These are phyloP conservation scores for Saccharomyces eubayanus DNA, from an alignment of 805 yeast species.

Conservation along the genomic window DNA sequence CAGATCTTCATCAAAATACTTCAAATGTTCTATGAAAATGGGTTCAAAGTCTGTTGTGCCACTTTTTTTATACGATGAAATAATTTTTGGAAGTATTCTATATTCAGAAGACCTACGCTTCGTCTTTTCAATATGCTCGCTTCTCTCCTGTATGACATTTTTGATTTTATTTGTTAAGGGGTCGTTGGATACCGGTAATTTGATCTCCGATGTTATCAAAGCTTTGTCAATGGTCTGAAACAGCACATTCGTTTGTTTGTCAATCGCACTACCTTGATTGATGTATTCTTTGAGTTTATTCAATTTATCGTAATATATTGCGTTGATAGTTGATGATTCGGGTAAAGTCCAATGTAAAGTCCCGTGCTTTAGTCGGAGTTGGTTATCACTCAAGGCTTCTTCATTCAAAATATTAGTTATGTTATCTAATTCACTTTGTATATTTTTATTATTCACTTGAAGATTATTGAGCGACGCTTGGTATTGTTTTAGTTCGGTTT, in stretches of 20 bases:
- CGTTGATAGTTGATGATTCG: slow-evolving; percentile 39
- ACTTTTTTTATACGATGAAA: slow-evolving; percentile 37
- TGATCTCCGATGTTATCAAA: slow-evolving; percentile 35
- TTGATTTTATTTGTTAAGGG: slow-evolving; percentile 31
- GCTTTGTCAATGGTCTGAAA: slow-evolving; percentile 41
- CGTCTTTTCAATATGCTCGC: slow-evolving; percentile 32
- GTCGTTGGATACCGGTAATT: slow-evolving; percentile 25
- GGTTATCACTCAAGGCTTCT: slow-evolving; percentile 50
- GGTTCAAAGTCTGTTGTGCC: slow-evolving; percentile 33
- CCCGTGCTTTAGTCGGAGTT: slow-evolving; percentile 45
- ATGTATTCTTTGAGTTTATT: slow-evolving; percentile 42
- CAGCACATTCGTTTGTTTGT: slow-evolving; percentile 41
- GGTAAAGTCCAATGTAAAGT: slow-evolving; percentile 45
- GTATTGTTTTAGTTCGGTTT: slow-evolving; percentile 48
- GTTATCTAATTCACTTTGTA: slow-evolving; percentile 37
- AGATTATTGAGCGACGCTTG: slow-evolving; percentile 49
- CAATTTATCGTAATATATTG: slow-evolving; percentile 33
- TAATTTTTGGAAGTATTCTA: slow-evolving; percentile 45
- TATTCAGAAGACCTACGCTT: slow-evolving; percentile 40
- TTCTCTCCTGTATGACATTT: slow-evolving; percentile 30
- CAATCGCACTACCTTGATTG: slow-evolving; percentile 53
- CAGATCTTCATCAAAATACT: slow-evolving; percentile 43
- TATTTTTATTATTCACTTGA: slow-evolving; percentile 39
- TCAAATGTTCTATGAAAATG: slow-evolving; percentile 37
- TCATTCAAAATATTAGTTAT: slow-evolving; percentile 39